These are phyloP conservation scores for Diaporthe citri DNA, from an alignment of 2,329 filamentous ascomycete genomes.

Conservation along the genomic window DNA sequence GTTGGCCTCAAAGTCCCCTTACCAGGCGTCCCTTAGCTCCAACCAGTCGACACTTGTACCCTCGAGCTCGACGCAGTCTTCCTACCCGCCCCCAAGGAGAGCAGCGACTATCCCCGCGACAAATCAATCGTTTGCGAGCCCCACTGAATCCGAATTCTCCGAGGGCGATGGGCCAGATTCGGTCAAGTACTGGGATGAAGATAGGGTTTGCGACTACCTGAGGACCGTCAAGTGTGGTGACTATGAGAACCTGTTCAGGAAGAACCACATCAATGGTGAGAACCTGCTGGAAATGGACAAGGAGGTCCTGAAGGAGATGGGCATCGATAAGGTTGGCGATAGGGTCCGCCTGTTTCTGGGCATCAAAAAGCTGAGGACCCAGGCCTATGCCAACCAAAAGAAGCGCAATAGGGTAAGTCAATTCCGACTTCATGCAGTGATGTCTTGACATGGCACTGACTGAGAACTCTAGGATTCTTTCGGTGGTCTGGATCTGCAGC, in stretches of 20 bases:
- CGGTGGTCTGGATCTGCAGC: conserved; percentile 76
- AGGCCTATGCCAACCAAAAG: conserved; percentile 80
- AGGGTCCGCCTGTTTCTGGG: conserved; percentile 90
- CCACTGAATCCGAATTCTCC: conserved; percentile 93
- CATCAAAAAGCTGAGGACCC: conserved; percentile 85
- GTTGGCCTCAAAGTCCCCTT: conserved; percentile 81
- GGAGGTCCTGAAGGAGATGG: conserved; percentile 95
- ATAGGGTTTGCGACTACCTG: conserved; percentile 91
- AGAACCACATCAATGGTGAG: conserved; percentile 97
- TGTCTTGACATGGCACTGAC: conserved; percentile 36
- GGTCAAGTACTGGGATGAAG: conserved; percentile 90
- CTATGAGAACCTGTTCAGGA: conserved; percentile 89
- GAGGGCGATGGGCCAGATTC: conserved; percentile 82
- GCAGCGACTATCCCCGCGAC: conserved; percentile 61
- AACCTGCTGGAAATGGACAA: conserved; percentile 98
- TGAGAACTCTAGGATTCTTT: conserved; percentile 77
- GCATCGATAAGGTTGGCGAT: conserved; percentile 97
- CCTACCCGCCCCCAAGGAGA: conserved; percentile 65
- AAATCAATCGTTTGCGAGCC: conserved; percentile 77
- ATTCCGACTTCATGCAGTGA: not conserved
- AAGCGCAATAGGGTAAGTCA: conserved; percentile 84
- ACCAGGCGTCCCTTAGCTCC: conserved; percentile 68
- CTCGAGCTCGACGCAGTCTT: conserved; percentile 61
- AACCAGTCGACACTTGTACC: conserved; percentile 57
- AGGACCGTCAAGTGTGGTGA: conserved; percentile 92